A percentile compares a stretch with the other conserved stretches of the same genome.
Evolutionary conservation across 2,329 filamentous ascomycete genomes (phyloP).

Genomic region (Aspergillus melleus): DNA sequence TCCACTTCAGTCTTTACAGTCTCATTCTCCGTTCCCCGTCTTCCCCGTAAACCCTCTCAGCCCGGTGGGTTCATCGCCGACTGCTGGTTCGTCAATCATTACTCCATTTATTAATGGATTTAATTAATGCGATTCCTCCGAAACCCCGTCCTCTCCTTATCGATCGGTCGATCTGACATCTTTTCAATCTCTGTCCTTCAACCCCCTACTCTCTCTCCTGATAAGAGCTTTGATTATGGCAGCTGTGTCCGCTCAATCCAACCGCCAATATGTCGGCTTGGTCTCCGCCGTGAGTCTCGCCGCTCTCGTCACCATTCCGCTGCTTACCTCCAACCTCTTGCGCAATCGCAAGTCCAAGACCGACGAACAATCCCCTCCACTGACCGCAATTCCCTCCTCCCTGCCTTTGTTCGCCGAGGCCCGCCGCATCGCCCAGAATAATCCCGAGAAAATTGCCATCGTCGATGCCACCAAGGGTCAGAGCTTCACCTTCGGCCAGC

Average conservation of each 20-base stretch:
- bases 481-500: constrained; percentile 42
- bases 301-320: neutral
- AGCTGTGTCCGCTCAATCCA: neutral
- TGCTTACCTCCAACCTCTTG: neutral
- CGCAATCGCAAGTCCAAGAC: neutral
- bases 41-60: neutral
- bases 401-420: constrained; percentile 43
- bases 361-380: neutral
- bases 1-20: no score
- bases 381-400: constrained; percentile 36
- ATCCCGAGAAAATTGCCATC: constrained; percentile 39
- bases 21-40: no score
- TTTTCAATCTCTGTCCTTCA: neutral
- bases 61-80: neutral
- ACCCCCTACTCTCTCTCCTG: neutral
- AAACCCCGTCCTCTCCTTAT: neutral
- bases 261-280: neutral
- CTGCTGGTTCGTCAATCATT: no score
- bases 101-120: no score
- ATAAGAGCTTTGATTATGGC: neutral
- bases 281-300: neutral
- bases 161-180: neutral
- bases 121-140: neutral
- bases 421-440: constrained; percentile 32
- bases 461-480: constrained; percentile 40